Conservation (phyloP, 139 green algal genomes). For the Tetradesmus obliquus region DNA sequence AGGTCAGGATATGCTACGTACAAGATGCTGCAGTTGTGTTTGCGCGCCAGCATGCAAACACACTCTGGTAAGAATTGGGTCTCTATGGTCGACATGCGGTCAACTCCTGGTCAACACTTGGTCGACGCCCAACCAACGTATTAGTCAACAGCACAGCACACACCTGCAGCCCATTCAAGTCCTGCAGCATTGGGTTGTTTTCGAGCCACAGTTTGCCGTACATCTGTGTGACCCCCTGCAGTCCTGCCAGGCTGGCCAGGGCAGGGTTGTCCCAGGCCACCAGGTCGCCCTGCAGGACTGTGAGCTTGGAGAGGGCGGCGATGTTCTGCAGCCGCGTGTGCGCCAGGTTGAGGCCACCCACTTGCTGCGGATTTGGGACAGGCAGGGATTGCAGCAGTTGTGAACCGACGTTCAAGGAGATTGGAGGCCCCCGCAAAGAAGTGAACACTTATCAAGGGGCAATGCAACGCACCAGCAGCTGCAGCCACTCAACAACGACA, state of each 20-base stretch:
- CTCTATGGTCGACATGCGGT: not conserved
- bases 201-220: slow-evolving; percentile 35
- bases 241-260: not conserved
- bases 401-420: too few species aligned
- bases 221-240: slow-evolving; percentile 12
- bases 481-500: too few species aligned
- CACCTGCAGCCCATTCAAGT: slow-evolving; percentile 33
- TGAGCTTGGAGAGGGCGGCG: not conserved
- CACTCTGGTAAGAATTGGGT: not conserved
- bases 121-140: not conserved
- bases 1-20: too few species aligned
- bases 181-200: not conserved
- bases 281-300: not conserved
- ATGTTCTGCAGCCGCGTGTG: slow-evolving; percentile 20
- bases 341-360: slow-evolving; percentile 32
- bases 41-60: too few species aligned
- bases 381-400: not conserved
- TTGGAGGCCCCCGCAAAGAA: too few species aligned
- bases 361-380: not conserved
- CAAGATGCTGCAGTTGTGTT: not conserved
- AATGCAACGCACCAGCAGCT: too few species aligned
- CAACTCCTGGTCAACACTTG: not conserved
- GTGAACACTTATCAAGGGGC: too few species aligned
- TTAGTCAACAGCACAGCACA: not conserved
- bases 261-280: slow-evolving; percentile 25